Percentiles rank a stretch among this genome's conserved stretches.
These are phyloP conservation scores for Trichosporon asahii DNA, from an alignment of 1,284 basidiomycete genomes.

Conservation along the genomic window DNA sequence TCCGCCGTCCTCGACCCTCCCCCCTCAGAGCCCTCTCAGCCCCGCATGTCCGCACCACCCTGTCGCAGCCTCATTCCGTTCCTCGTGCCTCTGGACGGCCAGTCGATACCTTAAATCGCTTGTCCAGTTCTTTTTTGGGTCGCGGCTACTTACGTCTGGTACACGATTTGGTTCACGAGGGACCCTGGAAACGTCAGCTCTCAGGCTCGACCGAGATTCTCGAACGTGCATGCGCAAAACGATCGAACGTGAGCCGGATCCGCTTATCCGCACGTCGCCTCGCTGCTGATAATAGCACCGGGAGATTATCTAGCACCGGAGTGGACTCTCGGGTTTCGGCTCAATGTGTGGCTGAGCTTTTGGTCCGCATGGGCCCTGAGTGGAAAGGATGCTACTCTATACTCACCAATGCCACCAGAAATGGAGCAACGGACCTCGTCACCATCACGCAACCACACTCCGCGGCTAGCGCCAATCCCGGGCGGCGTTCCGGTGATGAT, in stretches of 20 bases:
- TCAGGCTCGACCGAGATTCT: not conserved
- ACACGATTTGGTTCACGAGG: conserved; percentile 67
- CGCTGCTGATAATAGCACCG: not conserved
- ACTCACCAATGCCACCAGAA: conserved; percentile 32
- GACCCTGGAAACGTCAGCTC: conserved; percentile 57
- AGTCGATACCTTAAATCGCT: not conserved
- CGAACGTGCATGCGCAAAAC: not conserved
- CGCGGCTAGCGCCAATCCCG: conserved; percentile 69
- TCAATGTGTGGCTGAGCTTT: not conserved
- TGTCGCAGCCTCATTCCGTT: not conserved
- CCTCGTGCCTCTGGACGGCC: not conserved
- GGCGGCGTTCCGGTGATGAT: conserved; percentile 73
- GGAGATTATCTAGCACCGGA: not conserved
- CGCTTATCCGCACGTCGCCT: not conserved
- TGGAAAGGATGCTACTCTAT: conserved; percentile 7
- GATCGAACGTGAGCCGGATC: not conserved
- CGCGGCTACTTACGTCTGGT: conserved; percentile 36
- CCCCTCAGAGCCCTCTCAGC: not conserved
- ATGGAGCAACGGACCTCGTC: conserved; percentile 65
- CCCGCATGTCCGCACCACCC: not conserved
- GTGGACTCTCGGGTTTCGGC: not conserved
- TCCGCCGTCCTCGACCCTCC: not conserved
- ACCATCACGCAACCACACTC: conserved; percentile 68
- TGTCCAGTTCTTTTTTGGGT: not conserved
- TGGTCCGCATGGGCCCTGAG: not conserved